Evolutionary conservation across 2,329 filamentous ascomycete species (phyloP).

Genomic region (Bipolaris oryzae): DNA sequence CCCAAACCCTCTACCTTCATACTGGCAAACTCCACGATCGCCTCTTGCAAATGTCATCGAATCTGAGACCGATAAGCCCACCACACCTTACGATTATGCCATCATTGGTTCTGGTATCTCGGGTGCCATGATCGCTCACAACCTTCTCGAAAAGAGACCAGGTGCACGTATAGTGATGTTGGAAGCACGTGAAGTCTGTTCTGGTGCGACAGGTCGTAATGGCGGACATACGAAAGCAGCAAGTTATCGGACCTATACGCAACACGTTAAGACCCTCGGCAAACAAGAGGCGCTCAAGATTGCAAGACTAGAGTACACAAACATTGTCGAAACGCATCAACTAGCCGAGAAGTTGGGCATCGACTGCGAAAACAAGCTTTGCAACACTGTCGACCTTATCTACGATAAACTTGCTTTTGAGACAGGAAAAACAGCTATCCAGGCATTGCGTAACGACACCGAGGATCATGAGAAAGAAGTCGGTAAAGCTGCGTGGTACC

Average conservation of each 20-base stretch:
- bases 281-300: slow-evolving; percentile 56
- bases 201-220: slow-evolving; percentile 52
- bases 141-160: slow-evolving; percentile 33
- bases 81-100: slow-evolving; percentile 40
- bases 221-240: slow-evolving; percentile 59
- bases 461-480: slow-evolving; percentile 30
- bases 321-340: slow-evolving; percentile 61
- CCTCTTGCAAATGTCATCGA: slow-evolving; percentile 44
- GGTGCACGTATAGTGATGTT: slow-evolving; percentile 44
- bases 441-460: slow-evolving; percentile 29
- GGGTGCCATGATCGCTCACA: slow-evolving; percentile 47
- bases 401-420: slow-evolving; percentile 54
- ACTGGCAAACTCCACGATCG: slow-evolving; percentile 51
- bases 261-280: slow-evolving; percentile 55
- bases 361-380: slow-evolving; percentile 54
- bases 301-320: slow-evolving; percentile 49
- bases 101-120: slow-evolving; percentile 52
- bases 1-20: slow-evolving; percentile 46
- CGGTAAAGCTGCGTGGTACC: slow-evolving; percentile 39
- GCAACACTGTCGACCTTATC: slow-evolving; percentile 64
- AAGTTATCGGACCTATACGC: slow-evolving; percentile 59
- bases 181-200: slow-evolving; percentile 48
- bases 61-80: slow-evolving; percentile 29
- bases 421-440: slow-evolving; percentile 33
- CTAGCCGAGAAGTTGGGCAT: slow-evolving; percentile 57